These are phyloP conservation scores for Lachancea quebecensis DNA, from an alignment of 805 yeast species.

Conservation along the genomic window DNA sequence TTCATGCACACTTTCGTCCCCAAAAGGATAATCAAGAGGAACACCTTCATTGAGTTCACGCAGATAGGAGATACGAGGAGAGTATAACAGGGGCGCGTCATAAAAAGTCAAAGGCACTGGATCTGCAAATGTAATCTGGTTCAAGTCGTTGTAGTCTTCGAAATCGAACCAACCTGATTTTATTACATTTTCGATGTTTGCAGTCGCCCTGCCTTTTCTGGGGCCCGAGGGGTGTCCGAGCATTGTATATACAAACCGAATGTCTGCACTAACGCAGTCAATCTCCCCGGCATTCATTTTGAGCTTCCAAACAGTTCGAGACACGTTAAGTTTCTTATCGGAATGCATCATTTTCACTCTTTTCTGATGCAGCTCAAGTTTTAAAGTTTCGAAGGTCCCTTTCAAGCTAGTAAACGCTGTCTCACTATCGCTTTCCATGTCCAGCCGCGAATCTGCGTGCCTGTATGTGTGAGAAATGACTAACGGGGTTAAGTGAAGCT, in stretches of 20 bases:
- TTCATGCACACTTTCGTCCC: constrained; percentile 46
- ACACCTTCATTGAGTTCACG: constrained; percentile 42
- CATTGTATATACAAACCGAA: constrained; percentile 56
- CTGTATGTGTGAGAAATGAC: constrained; percentile 66
- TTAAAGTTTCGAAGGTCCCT: constrained; percentile 43
- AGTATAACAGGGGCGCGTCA: constrained; percentile 40
- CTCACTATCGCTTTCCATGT: constrained; percentile 36
- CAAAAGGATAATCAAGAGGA: constrained; percentile 50
- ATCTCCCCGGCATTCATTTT: constrained; percentile 63
- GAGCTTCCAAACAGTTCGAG: constrained; percentile 44
- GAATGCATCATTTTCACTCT: constrained; percentile 36
- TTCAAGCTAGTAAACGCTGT: constrained; percentile 57
- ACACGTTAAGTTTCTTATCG: constrained; percentile 40
- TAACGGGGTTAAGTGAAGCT: constrained; percentile 58
- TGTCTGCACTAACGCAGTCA: constrained; percentile 60
- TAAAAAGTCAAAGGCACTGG: constrained; percentile 37
- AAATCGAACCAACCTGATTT: constrained; percentile 57
- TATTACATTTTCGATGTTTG: constrained; percentile 2
- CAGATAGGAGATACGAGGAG: constrained; percentile 57
- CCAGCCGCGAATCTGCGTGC: constrained; percentile 40
- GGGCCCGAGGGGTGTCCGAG: constrained; percentile 49
- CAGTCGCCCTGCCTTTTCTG: background rate
- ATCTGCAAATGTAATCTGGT: constrained; percentile 38
- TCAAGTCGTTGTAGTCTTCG: constrained; percentile 71
- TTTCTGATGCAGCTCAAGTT: constrained; percentile 57